Base-by-base conservation (phyloP, 106 monocot genomes). In the Cymbidium sinense region DNA sequence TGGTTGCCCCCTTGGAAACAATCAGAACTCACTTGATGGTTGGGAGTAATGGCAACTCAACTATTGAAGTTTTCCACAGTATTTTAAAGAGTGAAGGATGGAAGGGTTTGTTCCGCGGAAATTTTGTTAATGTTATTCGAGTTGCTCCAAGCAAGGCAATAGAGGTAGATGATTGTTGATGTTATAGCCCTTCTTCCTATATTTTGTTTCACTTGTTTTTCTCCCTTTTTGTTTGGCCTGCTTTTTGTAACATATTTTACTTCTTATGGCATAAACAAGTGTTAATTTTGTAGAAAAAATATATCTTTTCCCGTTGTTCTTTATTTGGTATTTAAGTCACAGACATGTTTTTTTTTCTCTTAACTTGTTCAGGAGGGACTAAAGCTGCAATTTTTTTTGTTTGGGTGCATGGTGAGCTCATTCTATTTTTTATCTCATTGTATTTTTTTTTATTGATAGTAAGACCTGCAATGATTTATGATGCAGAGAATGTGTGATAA, bases 11-110 rank as follows among this genome's bases (percentile, higher is more conserved):
- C 0, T 75, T 98, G 82, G 96, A 98, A 84, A 98, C 96, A 1
- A 94, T 98, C 34, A 83, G 94, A 51, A 98, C 96, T 0, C 96
- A 98, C 88, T 77, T 98, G 34, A 98, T 98, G 96, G 96, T 98
- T 1, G 96, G 96, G 15, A 98, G 93, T 77, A 83, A 78, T 73
- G 96, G 96, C 69, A 69, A 90, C 52, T 92, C 94, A 0, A 71
- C 84, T 4, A 76, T 76, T 34, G 96, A 98, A 70, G 96, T 98
- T 19, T 98, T 98, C 69, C 81, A 88, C 50, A 79, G 71, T 74
- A 94, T 98, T 62, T 91, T 94, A 94, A 88, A 81, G 47, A 84
- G 78, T 34, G 96, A 98, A 78, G 96, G 96, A 33, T 98, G 96
- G 96, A 87, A 76, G 58, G 96, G 96, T 31, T 79, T 98, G 78